These are phyloP conservation scores for Ramalina intermedia DNA, from an alignment of 495 filamentous ascomycete genomes.

Conservation along the genomic window DNA sequence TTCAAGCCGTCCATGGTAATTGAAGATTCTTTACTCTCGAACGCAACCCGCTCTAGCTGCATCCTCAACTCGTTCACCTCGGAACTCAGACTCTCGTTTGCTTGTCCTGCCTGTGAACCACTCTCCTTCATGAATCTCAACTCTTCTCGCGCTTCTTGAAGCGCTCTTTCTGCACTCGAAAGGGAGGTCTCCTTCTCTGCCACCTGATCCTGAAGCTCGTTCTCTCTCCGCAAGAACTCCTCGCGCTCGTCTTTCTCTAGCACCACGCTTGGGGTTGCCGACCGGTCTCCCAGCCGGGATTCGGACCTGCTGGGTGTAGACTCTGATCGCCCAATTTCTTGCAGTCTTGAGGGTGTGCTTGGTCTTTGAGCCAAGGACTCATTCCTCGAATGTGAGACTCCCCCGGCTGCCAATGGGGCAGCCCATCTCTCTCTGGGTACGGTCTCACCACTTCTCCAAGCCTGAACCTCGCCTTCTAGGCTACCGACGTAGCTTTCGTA, in stretches of 20 bases:
- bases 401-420: slow-evolving; percentile 43
- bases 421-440: slow-evolving; percentile 82
- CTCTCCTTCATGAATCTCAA: slow-evolving; percentile 68
- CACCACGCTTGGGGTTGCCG: slow-evolving; percentile 70
- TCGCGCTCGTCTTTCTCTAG: slow-evolving; percentile 95
- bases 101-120: slow-evolving; percentile 60
- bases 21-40: slow-evolving; percentile 88
- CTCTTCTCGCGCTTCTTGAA: slow-evolving; percentile 74
- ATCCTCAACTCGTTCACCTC: slow-evolving; percentile 88
- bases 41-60: slow-evolving; percentile 87
- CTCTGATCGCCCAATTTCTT: slow-evolving; percentile 38
- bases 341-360: slow-evolving; percentile 69
- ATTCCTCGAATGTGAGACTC: slow-evolving; percentile 37
- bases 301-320: slow-evolving; percentile 54
- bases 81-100: slow-evolving; percentile 69
- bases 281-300: slow-evolving; percentile 72
- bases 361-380: slow-evolving; percentile 50
- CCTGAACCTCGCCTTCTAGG: slow-evolving; percentile 71
- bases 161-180: slow-evolving; percentile 56
- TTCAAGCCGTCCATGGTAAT: slow-evolving; percentile 98
- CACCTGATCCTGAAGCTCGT: slow-evolving; percentile 91
- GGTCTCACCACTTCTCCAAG: slow-evolving; percentile 75
- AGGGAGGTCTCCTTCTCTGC: slow-evolving; percentile 82
- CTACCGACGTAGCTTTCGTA: slow-evolving; percentile 74
- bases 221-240: slow-evolving; percentile 88